These are phyloP conservation scores for Yamadazyma endophytica DNA, from an alignment of 805 yeast species.

Conservation along the genomic window DNA sequence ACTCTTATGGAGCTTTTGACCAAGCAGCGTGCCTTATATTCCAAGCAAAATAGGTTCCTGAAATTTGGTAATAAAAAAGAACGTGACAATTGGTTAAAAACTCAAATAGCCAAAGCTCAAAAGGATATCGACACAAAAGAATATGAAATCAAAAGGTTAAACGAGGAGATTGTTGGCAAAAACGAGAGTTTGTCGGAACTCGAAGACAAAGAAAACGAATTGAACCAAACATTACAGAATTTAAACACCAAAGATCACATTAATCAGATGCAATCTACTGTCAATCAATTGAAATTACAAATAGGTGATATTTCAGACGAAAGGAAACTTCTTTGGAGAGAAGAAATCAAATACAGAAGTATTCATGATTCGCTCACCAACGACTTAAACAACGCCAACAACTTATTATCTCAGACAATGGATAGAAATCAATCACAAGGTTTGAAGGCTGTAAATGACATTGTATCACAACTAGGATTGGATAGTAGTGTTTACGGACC, in stretches of 20 bases:
- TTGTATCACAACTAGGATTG: conserved; percentile 56
- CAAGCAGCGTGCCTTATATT: conserved; percentile 55
- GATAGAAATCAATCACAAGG: conserved; percentile 69
- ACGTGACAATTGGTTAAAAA: conserved; percentile 63
- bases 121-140: conserved; percentile 24
- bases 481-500: conserved; percentile 69
- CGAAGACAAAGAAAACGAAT: conserved; percentile 7
- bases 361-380: conserved; percentile 50
- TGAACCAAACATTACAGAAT: conserved; percentile 11
- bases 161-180: conserved; percentile 13
- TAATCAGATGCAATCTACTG: conserved; percentile 24
- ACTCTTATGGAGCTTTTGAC: conserved; percentile 40
- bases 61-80: conserved; percentile 53
- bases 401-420: conserved; percentile 67
- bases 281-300: conserved; percentile 38
- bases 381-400: conserved; percentile 54
- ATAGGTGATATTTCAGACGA: conserved; percentile 53
- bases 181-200: conserved; percentile 22
- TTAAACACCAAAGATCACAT: conserved; percentile 6
- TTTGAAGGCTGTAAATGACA: conserved; percentile 60
- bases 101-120: conserved; percentile 42
- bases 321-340: conserved; percentile 74
- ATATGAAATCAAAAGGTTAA: conserved; percentile 18
- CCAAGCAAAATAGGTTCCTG: conserved; percentile 68
- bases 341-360: conserved; percentile 63